Evolutionary conservation across 139 green algal species (phyloP).

Genomic region (Nannochloris sp.): DNA sequence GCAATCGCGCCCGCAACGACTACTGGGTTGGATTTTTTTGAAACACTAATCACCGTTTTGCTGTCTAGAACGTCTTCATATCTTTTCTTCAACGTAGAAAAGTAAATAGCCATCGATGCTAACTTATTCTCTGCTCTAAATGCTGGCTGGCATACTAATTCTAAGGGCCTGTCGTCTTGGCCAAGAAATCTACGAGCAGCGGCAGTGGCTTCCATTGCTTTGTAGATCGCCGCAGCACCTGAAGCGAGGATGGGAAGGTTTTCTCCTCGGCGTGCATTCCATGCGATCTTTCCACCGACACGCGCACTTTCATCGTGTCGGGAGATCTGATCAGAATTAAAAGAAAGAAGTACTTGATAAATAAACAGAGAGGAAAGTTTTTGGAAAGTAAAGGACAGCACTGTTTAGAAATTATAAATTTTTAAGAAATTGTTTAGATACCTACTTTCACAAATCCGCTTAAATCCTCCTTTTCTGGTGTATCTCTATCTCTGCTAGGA

Average conservation of each 20-base stretch:
- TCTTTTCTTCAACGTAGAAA: not conserved
- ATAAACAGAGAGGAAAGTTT: too few species aligned
- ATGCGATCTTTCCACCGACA: constrained; percentile 24
- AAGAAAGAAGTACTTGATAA: too few species aligned
- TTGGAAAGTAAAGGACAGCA: too few species aligned
- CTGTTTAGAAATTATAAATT: too few species aligned
- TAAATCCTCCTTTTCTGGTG: too few species aligned
- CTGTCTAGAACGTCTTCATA: not conserved
- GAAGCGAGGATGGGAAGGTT: constrained; percentile 25
- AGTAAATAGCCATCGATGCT: constrained; percentile 13
- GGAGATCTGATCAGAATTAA: too few species aligned
- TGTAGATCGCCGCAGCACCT: constrained; percentile 21
- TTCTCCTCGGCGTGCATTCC: constrained; percentile 26
- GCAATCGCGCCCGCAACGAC: constrained; percentile 24
- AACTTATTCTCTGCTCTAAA: constrained; percentile 15
- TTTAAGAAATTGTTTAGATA: too few species aligned
- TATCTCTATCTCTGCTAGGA: too few species aligned
- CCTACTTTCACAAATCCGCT: too few species aligned
- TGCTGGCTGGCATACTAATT: constrained; percentile 31
- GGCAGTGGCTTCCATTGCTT: constrained; percentile 18
- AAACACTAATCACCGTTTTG: constrained; percentile 15
- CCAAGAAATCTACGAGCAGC: constrained; percentile 27
- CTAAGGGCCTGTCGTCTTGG: constrained; percentile 12
- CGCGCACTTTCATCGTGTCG: not conserved
- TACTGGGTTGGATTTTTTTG: constrained; percentile 17